Evolutionary conservation across 2,329 filamentous ascomycete species (phyloP).

Genomic region (Diaporthe vaccinii): DNA sequence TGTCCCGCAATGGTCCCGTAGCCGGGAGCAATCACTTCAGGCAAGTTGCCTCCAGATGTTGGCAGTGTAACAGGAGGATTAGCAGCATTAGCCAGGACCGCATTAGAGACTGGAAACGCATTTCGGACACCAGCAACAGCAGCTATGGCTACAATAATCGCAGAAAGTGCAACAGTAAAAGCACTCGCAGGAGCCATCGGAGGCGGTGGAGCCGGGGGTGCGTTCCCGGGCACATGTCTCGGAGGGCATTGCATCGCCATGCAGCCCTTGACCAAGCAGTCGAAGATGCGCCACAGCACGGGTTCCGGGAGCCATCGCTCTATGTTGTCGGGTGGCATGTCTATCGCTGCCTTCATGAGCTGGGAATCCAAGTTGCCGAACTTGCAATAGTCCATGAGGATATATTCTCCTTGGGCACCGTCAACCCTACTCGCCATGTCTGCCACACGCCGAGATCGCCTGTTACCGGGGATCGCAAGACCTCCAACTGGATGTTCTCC

Average conservation of each 20-base stretch:
- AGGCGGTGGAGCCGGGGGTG: too few species aligned
- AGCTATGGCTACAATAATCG: too few species aligned
- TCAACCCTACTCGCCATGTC: background rate
- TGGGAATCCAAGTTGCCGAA: background rate
- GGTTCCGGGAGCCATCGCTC: constrained; percentile 3
- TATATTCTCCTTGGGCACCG: background rate
- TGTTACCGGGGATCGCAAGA: background rate
- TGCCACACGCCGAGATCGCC: background rate
- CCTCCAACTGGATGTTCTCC: background rate
- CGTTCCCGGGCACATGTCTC: background rate
- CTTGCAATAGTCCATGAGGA: constrained; percentile 24
- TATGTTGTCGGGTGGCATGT: background rate
- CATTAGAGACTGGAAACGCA: background rate
- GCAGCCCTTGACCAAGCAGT: constrained; percentile 42
- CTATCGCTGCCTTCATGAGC: background rate
- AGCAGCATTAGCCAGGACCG: too few species aligned
- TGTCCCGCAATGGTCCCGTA: background rate
- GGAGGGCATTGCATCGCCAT: constrained; percentile 43
- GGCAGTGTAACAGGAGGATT: background rate
- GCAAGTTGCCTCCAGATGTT: background rate
- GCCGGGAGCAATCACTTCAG: background rate
- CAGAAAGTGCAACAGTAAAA: too few species aligned
- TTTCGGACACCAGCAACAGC: background rate
- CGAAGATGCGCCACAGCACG: constrained; percentile 41
- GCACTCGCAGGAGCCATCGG: too few species aligned